Evolutionary conservation across 176 grass and related monocot species (phyloP), one percentile per base, ranked within the genome.

Genomic region (Triticum turgidum): DNA sequence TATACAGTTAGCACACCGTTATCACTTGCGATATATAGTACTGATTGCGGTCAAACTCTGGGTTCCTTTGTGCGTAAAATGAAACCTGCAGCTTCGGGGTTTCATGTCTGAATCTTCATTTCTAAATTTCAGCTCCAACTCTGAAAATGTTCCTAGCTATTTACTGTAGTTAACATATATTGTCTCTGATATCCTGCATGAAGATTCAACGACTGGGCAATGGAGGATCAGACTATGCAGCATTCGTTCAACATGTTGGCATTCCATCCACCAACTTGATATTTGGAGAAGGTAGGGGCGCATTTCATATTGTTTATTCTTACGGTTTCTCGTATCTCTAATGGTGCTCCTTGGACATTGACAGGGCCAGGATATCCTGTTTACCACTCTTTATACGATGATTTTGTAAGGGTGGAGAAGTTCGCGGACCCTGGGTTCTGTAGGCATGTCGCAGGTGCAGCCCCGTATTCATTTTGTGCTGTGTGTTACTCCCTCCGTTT

Each of bases 301-400:
- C 49, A 33, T 29, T 37, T 82, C 9, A 1, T 82, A 18, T 27
- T 66, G 2, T 7, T 29, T 12, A 15, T 3, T 33, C 13, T 45
- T 12, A 2, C 9, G 3, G 41, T 39, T 85, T 77, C 59, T 72
- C 2, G 4, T 20, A 9, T 73, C 56, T 42, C 29, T 30, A 30
- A 30, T 30, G 29, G 29, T 30, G 5, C 1, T 10, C 20, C 35
- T 78, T 58, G 44, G 13, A 13, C 2, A 64, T 20, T 77, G 11
- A 51, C 79, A 92, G 80, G 87, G 44, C 84, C 87, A 56, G 91
- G 87, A 59, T 93, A 95, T 72, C 95, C 93, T 0, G 93, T 95
- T 77, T 95, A 98, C 71, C 95, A 98, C 66, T 92, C 95, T 41
- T 38, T 98, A n/a, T 98, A 93, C 62, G 95, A 98, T 81, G 95